These are phyloP conservation scores for Roridomyces roridus DNA, from an alignment of 768 basidiomycete genomes.

Conservation along the genomic window DNA sequence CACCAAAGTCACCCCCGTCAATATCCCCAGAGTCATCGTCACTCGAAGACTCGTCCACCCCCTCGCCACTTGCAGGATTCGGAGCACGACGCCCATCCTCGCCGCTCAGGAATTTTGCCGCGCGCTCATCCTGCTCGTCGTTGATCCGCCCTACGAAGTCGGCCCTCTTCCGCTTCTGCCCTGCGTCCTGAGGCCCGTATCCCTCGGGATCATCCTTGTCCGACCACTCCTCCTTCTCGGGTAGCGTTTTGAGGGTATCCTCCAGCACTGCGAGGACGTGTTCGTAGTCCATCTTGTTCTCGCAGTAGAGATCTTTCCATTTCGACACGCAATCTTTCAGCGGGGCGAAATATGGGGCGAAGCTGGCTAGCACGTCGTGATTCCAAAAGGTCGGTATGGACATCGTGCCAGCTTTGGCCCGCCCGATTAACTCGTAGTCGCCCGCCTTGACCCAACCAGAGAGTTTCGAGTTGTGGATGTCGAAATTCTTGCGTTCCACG, in stretches of 20 bases:
- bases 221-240: constrained; percentile 1
- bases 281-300: neutral
- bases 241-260: neutral
- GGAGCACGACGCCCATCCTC: neutral
- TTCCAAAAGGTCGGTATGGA: neutral
- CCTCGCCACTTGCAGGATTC: too few species aligned
- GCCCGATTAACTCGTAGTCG: neutral
- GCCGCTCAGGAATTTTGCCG: neutral
- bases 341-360: constrained; percentile 12
- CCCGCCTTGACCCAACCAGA: neutral
- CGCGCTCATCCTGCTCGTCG: too few species aligned
- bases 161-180: constrained; percentile 1
- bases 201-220: constrained; percentile 1
- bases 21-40: too few species aligned
- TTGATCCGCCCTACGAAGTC: too few species aligned
- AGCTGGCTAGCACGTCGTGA: neutral
- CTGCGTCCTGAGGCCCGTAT: neutral
- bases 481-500: too few species aligned
- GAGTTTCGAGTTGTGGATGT: too few species aligned
- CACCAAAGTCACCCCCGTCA: too few species aligned
- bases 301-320: neutral
- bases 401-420: neutral
- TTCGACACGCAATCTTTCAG: neutral
- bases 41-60: too few species aligned
- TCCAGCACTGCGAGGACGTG: neutral